Conservation (phyloP, 352 stramenopile species). For the Pythium sp. region DNA sequence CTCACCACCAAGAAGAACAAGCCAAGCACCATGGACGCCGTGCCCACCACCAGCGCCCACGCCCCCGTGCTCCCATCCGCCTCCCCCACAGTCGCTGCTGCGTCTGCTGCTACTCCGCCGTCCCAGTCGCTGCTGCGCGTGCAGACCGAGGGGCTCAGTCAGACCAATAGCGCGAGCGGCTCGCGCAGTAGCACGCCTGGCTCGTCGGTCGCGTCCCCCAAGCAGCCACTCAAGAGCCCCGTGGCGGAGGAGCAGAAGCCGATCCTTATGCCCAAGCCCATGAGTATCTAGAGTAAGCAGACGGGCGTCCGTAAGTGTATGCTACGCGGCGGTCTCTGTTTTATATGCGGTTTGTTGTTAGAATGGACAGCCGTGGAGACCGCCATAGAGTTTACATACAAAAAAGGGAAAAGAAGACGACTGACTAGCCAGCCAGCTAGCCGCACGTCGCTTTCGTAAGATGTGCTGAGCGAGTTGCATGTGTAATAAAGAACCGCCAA, state of each 20-base stretch:
- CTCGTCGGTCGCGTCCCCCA: slow-evolving; percentile 23
- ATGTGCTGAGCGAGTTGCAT: too few relatives aligned
- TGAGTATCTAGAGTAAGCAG: slow-evolving; percentile 40
- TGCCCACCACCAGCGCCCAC: not conserved
- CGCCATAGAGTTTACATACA: too few relatives aligned
- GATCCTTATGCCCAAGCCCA: slow-evolving; percentile 64
- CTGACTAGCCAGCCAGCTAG: too few relatives aligned
- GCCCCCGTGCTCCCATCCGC: not conserved
- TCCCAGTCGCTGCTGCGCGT: not conserved
- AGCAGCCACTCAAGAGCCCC: slow-evolving; percentile 36
- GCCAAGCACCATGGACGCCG: not conserved
- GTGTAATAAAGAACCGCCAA: too few relatives aligned
- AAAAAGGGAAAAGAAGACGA: too few relatives aligned
- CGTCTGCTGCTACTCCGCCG: not conserved
- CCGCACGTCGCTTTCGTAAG: too few relatives aligned
- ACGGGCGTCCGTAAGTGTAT: too few relatives aligned
- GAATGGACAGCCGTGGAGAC: not conserved
- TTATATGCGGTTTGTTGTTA: not conserved
- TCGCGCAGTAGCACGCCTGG: slow-evolving; percentile 11
- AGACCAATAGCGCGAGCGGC: not conserved
- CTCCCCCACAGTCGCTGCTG: not conserved
- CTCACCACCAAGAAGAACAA: not conserved
- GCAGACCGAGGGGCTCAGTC: not conserved
- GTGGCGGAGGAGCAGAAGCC: slow-evolving; percentile 56
- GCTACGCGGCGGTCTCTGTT: not conserved